A percentile compares a stretch with the other conserved stretches of the same genome.
These are phyloP conservation scores for Pyrenophora tritici-repentis DNA, from an alignment of 2,329 filamentous ascomycete genomes.

Conservation along the genomic window DNA sequence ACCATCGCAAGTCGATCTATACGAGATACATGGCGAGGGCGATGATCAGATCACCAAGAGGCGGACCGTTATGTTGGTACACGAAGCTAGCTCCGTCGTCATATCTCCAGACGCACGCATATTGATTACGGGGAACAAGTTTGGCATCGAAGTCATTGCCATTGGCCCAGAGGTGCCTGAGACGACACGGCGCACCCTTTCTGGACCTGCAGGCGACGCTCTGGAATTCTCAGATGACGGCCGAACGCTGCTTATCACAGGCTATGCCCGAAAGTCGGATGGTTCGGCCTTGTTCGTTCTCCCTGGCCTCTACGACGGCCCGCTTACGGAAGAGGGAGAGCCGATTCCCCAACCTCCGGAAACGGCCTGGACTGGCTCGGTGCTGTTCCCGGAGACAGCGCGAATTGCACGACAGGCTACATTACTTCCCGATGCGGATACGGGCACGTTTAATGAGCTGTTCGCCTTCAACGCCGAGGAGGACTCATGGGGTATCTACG, in stretches of 20 bases:
- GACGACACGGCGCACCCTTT: constrained; percentile 42
- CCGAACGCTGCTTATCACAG: constrained; percentile 47
- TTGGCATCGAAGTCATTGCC: constrained; percentile 86
- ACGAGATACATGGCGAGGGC: constrained; percentile 62
- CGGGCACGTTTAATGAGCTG: constrained; percentile 47
- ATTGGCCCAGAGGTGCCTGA: constrained; percentile 63
- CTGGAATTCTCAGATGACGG: constrained; percentile 49
- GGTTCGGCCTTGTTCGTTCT: constrained; percentile 47
- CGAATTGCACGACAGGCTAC: constrained; percentile 47
- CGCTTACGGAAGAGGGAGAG: constrained; percentile 48
- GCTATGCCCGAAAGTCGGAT: constrained; percentile 43
- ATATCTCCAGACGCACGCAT: constrained; percentile 82
- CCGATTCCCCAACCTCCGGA: constrained; percentile 45
- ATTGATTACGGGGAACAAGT: constrained; percentile 81
- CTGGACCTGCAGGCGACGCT: constrained; percentile 44
- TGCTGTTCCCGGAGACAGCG: constrained; percentile 49
- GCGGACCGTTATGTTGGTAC: constrained; percentile 75
- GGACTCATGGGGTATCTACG: constrained; percentile 49
- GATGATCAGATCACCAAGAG: constrained; percentile 66
- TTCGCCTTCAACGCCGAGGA: constrained; percentile 50
- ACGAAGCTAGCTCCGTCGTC: constrained; percentile 76
- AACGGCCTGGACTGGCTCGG: constrained; percentile 46
- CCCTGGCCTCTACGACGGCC: constrained; percentile 47
- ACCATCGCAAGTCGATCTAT: constrained; percentile 85
- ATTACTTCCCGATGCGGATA: constrained; percentile 46